phyloP scores from a whole-genome alignment of 2,329 filamentous ascomycete species.

The Ophiocordyceps australis region DNA sequence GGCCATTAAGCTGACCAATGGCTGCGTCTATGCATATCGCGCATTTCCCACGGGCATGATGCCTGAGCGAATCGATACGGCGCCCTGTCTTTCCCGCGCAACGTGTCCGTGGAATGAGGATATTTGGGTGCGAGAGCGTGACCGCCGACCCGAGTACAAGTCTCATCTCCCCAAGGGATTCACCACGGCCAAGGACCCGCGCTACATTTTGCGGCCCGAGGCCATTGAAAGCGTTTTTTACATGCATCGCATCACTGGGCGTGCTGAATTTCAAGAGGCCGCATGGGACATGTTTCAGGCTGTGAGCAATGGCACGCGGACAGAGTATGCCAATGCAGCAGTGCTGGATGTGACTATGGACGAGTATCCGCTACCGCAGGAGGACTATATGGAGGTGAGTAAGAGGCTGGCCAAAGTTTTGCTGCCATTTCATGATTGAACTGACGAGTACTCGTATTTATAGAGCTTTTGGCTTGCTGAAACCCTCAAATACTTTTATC shows the following conservation, averaged over 20 bases:
- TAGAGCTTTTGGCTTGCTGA: slow-evolving; percentile 78
- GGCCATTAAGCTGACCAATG: slow-evolving; percentile 25
- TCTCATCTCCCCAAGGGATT: slow-evolving; percentile 31
- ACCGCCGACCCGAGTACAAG: slow-evolving; percentile 4
- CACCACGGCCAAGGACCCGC: slow-evolving; percentile 30
- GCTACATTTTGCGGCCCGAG: slow-evolving; percentile 54
- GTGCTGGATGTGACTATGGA: slow-evolving; percentile 37
- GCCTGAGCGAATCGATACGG: slow-evolving; percentile 28
- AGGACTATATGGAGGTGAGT: slow-evolving; percentile 40
- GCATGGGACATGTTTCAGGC: slow-evolving; percentile 58
- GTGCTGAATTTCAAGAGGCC: slow-evolving; percentile 41
- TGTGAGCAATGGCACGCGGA: slow-evolving; percentile 37
- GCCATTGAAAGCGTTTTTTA: slow-evolving; percentile 69
- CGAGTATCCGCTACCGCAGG: slow-evolving; percentile 7
- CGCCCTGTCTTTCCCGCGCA: slow-evolving; percentile 16
- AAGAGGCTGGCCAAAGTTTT: slow-evolving; percentile 12
- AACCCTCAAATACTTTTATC: slow-evolving; percentile 62
- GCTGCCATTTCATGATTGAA: no score
- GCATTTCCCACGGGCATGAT: slow-evolving; percentile 29
- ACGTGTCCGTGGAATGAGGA: slow-evolving; percentile 14
- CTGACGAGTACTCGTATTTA: slow-evolving; percentile 18
- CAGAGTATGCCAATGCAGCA: slow-evolving; percentile 40
- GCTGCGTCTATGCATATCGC: slow-evolving; percentile 32
- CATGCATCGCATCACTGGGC: slow-evolving; percentile 54
- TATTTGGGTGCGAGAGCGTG: slow-evolving; percentile 35